Conservation (phyloP, 345 rosid species). For the Populus simonii region DNA sequence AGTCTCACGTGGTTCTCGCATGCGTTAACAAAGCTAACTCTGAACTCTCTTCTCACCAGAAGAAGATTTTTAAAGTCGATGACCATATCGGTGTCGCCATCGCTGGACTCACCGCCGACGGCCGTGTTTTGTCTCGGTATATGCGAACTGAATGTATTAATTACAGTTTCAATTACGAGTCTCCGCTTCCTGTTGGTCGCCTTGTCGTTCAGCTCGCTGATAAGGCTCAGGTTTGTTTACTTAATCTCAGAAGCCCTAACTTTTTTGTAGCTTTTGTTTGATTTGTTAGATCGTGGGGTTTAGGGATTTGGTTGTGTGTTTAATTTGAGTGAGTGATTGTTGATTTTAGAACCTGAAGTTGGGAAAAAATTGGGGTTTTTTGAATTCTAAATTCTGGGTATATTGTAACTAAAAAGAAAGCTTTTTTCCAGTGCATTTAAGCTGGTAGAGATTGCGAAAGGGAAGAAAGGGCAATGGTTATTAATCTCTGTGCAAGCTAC, state of each 20-base stretch:
- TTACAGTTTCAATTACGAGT: conserved; percentile 78
- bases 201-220: conserved; percentile 96
- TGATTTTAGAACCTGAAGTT: background rate
- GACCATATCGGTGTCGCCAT: conserved; percentile 98
- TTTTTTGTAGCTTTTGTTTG: background rate
- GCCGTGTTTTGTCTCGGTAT: conserved; percentile 91
- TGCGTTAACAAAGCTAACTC: conserved; percentile 92
- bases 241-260: background rate
- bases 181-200: conserved; percentile 96
- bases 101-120: conserved; percentile 96
- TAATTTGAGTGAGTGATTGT: background rate
- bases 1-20: conserved; percentile 81
- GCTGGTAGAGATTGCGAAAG: too few species aligned
- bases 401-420: too few species aligned
- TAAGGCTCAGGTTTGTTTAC: conserved; percentile 78
- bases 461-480: too few species aligned
- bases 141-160: conserved; percentile 96
- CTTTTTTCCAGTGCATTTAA: too few species aligned
- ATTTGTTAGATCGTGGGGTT: background rate
- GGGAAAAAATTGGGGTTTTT: background rate
- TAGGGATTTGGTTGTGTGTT: background rate
- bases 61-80: conserved; percentile 96
- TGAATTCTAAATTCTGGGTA: background rate
- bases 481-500: background rate
- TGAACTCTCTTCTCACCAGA: conserved; percentile 96